Conservation (phyloP, 495 filamentous ascomycete genomes). For the Talaromyces liani region DNA sequence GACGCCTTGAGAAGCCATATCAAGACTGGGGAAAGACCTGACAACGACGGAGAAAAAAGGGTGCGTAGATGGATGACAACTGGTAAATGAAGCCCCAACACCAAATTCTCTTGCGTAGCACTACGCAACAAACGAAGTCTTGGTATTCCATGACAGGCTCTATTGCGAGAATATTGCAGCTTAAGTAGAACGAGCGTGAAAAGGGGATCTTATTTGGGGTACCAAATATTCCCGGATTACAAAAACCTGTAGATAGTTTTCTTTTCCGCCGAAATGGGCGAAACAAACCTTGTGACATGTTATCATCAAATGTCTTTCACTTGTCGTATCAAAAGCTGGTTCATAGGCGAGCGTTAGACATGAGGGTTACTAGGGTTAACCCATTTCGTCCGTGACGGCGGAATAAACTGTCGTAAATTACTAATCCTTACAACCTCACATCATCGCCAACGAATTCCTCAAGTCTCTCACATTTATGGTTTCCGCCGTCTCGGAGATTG, state of each 20-base stretch:
- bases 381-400: conserved; percentile 26
- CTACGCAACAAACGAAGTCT: not conserved
- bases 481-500: not conserved
- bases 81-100: not conserved
- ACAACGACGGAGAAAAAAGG: not conserved
- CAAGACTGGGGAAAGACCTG: not conserved
- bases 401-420: conserved; percentile 36
- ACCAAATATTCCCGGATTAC: not conserved
- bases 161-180: not conserved
- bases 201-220: not conserved
- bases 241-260: not conserved
- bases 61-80: not conserved
- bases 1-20: not conserved
- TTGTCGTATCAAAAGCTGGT: not conserved
- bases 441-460: not conserved
- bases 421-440: conserved; percentile 15
- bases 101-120: not conserved
- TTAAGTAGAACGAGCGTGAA: not conserved
- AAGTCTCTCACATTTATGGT: not conserved
- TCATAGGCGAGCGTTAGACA: not conserved
- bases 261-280: not conserved
- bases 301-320: not conserved
- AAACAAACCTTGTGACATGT: not conserved
- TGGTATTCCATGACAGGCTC: not conserved
- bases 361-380: conserved; percentile 1